A percentile compares a stretch with the other conserved stretches of the same genome.
Evolutionary conservation across 345 rosid genomes (phyloP).

Genomic region (Brassica napus): Da-Ae NC_063447.1:18062501-18063000

Average conservation of each 20-base stretch:
- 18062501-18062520: slow-evolving; percentile 93
- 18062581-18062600: not conserved
- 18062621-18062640: slow-evolving; percentile 74
- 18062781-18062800: slow-evolving; percentile 94
- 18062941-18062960: not conserved
- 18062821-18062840: slow-evolving; percentile 91
- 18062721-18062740: slow-evolving; percentile 53
- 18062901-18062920: not conserved
- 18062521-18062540: slow-evolving; percentile 97
- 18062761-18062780: slow-evolving; percentile 55
- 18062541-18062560: slow-evolving; percentile 46
- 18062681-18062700: slow-evolving; percentile 96
- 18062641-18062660: slow-evolving; percentile 84
- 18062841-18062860: slow-evolving; percentile 86
- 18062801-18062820: slow-evolving; percentile 97
- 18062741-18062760: slow-evolving; percentile 14
- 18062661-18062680: slow-evolving; percentile 85
- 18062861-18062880: slow-evolving; percentile 69
- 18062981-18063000: slow-evolving; percentile 92
- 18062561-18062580: not conserved
- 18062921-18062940: no score
- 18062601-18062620: slow-evolving; percentile 55
- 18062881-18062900: slow-evolving; percentile 69
- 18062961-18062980: slow-evolving; percentile 49
- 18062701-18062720: slow-evolving; percentile 63